Base-by-base conservation (phyloP, 768 basidiomycete genomes). In the Suillus americanus region DNA sequence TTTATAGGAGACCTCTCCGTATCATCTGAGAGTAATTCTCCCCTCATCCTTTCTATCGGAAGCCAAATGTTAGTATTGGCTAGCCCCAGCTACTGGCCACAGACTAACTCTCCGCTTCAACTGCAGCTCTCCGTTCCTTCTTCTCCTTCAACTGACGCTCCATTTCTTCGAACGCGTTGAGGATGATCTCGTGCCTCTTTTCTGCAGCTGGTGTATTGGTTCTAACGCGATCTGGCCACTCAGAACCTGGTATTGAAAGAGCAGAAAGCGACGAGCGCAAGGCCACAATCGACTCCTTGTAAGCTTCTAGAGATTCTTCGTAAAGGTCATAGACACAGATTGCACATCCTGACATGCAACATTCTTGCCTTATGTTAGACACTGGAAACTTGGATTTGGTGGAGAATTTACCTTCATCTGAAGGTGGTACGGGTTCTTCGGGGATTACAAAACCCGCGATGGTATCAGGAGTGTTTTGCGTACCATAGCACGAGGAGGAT, bases 271-370 rank as follows among this genome's bases (percentile, higher is more conserved):
- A 79, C 6, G 75, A 55, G n/a, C 84, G 82, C 12, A 95, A 75
- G 0, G 78, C 65, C 3, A 70, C 70, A 0, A 94, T 67, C 5
- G 87, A 81, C 14, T 83, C 80, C 30, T 83, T 82, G 78, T 94
- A 94, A 14, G 78, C 80, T 28, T 79, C 79, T 2, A 92, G 74
- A 0, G 89, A 84, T 56, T 94, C 92, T 65, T 91, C 87, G 76
- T 95, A 94, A 30, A 95, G 74, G 69, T 94, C 93, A 76, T 96
- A 92, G 9, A 96, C 90, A 74, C 95, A 96, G n/a, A 95, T 77
- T 0, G 94, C 91, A 71, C 95, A 97, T 37, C 92, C 92, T 3
- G 93, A 94, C 94, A 96, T 96, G 79, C 94, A 97, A 75, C 94
- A 95, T 76, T 95, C 94, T 95, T 68, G 12, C 16, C 61, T 20